Evolutionary conservation across 2,329 filamentous ascomycete species (phyloP), one percentile per base, ranked within the genome.

Genomic region (Epichloe scottii): DNA sequence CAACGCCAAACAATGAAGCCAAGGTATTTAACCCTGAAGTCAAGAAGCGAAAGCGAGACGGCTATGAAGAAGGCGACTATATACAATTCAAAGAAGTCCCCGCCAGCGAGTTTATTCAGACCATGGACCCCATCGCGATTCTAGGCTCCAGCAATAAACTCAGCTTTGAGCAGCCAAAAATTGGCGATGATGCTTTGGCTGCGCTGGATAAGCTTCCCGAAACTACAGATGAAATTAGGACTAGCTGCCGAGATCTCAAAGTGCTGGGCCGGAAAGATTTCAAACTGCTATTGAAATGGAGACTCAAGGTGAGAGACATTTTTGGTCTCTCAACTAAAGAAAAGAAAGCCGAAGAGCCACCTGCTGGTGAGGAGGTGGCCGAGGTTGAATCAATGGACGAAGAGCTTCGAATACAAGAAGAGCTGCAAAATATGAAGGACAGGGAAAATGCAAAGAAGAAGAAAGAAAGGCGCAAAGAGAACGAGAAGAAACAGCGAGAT

Each of bases 11-110:
- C 68, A 94, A 97, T 59, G 93, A 98, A 66, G 93, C 93, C 39
- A 95, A 95, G 66, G 93, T 98, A 2, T 98, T 91, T 75, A 96
- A 98, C 58, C 93, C 93, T 0, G 93, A 98, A 65, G 76, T 88
- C 63, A 98, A 97, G 77, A 98, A 96, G 80, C 77, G 93, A 53
- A 97, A 96, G 79, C 78, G 93, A 74, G 91, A 95, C 43, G 93
- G 93, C 75, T 98, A 98, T 58, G 91, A 97, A 58, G 93, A 98
- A 68, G 91, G 89, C 37, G 89, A 98, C 58, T 95, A 85, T 67
- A 91, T 82, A 4, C 88, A 95, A 60, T 95, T 86, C 73, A 95
- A 96, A 65, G 88, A 95, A 62, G 79, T 87, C 2, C 73, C 88
- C 0, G 91, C 90, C 0, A 93, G 84, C 65, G 89, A 96, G 51